Conservation (phyloP, 2,329 filamentous ascomycete species). For the Fusarium sp. region DNA sequence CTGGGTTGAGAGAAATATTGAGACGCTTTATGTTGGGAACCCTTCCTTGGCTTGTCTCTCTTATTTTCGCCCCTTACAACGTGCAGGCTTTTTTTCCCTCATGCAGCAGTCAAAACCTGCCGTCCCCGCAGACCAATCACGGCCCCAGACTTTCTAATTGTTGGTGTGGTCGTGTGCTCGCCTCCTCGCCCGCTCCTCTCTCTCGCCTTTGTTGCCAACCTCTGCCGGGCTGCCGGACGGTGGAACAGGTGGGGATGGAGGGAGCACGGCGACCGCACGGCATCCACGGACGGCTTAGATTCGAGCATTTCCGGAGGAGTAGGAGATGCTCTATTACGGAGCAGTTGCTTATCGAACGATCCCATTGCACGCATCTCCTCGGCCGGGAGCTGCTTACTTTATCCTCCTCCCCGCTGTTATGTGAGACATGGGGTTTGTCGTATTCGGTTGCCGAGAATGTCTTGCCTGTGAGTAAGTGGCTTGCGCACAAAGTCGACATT, state of each 20-base stretch:
- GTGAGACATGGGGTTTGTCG: slow-evolving; percentile 3
- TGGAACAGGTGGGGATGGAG: slow-evolving; percentile 26
- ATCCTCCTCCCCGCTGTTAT: background rate
- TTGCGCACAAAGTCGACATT: background rate
- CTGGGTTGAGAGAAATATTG: background rate
- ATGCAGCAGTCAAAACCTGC: slow-evolving; percentile 15
- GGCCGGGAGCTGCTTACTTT: slow-evolving; percentile 1
- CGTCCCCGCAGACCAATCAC: slow-evolving; percentile 42
- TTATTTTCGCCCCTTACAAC: background rate
- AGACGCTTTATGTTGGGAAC: background rate
- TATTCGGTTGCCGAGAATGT: slow-evolving; percentile 1
- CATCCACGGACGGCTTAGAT: background rate
- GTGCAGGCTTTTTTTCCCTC: slow-evolving; percentile 1
- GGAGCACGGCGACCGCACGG: background rate
- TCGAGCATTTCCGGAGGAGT: slow-evolving; percentile 20
- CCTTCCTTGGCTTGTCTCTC: background rate
- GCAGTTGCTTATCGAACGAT: slow-evolving; percentile 12
- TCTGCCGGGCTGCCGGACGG: slow-evolving; percentile 17
- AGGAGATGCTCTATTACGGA: slow-evolving; percentile 5
- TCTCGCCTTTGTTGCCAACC: slow-evolving; percentile 23
- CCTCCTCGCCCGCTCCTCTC: background rate
- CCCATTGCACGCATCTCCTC: slow-evolving; percentile 19
- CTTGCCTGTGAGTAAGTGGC: background rate
- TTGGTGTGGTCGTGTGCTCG: slow-evolving; percentile 15
- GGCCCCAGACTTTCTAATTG: slow-evolving; percentile 45